These are phyloP conservation scores for Boletus barrowsii DNA, from an alignment of 768 basidiomycete genomes.

Conservation along the genomic window DNA sequence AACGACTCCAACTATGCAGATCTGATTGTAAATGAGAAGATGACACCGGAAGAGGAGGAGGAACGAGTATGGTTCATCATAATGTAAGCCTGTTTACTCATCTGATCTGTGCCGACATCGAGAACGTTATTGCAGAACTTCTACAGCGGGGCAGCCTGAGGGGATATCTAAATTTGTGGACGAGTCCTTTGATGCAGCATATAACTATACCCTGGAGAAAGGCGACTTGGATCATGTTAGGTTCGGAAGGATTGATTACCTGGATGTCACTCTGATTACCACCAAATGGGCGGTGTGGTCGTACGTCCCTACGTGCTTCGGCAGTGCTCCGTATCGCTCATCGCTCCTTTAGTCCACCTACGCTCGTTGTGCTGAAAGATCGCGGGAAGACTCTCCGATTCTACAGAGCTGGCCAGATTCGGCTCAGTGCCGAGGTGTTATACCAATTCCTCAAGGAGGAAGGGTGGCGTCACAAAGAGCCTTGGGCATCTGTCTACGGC, in stretches of 20 bases:
- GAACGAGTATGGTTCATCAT: slow-evolving; percentile 75
- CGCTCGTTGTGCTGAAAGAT: slow-evolving; percentile 65
- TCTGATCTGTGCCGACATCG: background rate
- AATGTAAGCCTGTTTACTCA: slow-evolving; percentile 49
- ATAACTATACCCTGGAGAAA: slow-evolving; percentile 55
- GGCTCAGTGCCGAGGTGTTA: slow-evolving; percentile 56
- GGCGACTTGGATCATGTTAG: slow-evolving; percentile 68
- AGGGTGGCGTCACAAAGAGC: slow-evolving; percentile 56
- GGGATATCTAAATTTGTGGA: slow-evolving; percentile 71
- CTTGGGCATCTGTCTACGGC: slow-evolving; percentile 67
- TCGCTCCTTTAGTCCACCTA: slow-evolving; percentile 58
- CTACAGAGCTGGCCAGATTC: slow-evolving; percentile 61
- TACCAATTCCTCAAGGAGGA: slow-evolving; percentile 66
- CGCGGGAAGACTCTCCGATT: slow-evolving; percentile 81
- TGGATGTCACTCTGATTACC: slow-evolving; percentile 78
- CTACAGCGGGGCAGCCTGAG: slow-evolving; percentile 55
- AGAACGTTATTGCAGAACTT: slow-evolving; percentile 41
- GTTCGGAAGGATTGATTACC: slow-evolving; percentile 86
- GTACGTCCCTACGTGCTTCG: slow-evolving; percentile 44
- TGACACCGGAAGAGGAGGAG: slow-evolving; percentile 62
- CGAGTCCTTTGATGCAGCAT: slow-evolving; percentile 70
- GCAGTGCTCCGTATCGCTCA: background rate
- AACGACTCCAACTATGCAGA: slow-evolving; percentile 80
- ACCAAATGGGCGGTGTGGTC: slow-evolving; percentile 86
- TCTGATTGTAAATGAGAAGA: slow-evolving; percentile 63